Percentiles rank a stretch among this genome's conserved stretches.
Evolutionary conservation across 148 eudicot species (phyloP).

Genomic region (Fagopyrum homotropicum): DNA sequence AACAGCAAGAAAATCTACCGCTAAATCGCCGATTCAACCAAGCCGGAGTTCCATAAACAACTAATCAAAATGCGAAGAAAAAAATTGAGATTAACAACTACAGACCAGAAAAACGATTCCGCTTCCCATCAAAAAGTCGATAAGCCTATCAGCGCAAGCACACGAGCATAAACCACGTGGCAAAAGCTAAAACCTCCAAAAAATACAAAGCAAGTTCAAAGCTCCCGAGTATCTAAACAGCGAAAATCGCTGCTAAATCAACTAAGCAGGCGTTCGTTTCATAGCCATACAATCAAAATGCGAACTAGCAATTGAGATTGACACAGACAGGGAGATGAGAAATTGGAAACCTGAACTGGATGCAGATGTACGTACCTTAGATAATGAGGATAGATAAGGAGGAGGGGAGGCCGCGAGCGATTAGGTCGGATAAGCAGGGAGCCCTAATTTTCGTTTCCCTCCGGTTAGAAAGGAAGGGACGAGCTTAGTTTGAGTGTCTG

Average conservation of each 20-base stretch:
- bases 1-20: background rate
- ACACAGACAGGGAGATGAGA: background rate
- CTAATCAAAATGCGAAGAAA: background rate
- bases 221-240: background rate
- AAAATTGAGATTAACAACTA: background rate
- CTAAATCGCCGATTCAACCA: background rate
- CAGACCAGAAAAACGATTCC: background rate
- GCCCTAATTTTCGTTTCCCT: conserved; percentile 11
- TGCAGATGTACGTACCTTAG: background rate
- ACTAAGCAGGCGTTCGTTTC: background rate
- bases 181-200: background rate
- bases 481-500: background rate
- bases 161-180: background rate
- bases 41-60: background rate
- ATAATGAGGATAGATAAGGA: background rate
- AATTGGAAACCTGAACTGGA: background rate
- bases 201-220: background rate
- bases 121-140: too few species aligned
- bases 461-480: conserved; percentile 3
- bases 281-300: background rate
- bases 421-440: background rate
- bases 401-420: background rate
- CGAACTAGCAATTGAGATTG: background rate
- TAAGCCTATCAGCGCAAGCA: too few species aligned
- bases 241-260: background rate